These are phyloP conservation scores for Fraxinus americana DNA, from an alignment of 257 asterid genomes.

Conservation along the genomic window DNA sequence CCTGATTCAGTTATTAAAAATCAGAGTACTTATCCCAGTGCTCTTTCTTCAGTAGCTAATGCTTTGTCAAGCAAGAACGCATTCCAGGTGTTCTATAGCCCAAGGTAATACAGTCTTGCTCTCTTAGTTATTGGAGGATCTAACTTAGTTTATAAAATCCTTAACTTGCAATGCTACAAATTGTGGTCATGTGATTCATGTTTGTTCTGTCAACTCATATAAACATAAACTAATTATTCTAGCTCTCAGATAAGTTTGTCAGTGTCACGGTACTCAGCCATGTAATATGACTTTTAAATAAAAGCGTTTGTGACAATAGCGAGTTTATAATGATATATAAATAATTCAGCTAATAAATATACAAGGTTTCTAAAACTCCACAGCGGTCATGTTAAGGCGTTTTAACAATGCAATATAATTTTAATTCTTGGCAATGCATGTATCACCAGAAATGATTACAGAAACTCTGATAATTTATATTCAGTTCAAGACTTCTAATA, in stretches of 20 bases:
- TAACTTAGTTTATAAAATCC: conserved; percentile 13
- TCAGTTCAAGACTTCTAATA: neutral
- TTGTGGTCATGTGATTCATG: too few species aligned
- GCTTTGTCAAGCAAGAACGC: conserved; percentile 58
- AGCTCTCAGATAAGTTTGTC: too few species aligned
- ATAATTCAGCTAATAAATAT: conserved; percentile 14
- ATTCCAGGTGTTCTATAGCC: conserved; percentile 75
- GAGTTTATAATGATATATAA: neutral
- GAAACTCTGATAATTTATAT: neutral
- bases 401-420: conserved; percentile 6
- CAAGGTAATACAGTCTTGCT: conserved; percentile 55
- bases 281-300: neutral
- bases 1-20: conserved; percentile 80
- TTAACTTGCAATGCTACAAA: neutral
- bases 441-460: conserved; percentile 7
- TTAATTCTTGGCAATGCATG: conserved; percentile 3
- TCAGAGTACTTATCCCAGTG: conserved; percentile 70
- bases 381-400: neutral
- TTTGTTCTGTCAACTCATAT: too few species aligned
- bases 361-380: neutral
- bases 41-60: conserved; percentile 74
- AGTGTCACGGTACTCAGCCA: neutral
- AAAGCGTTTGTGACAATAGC: neutral
- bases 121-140: conserved; percentile 17
- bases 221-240: neutral